Conservation (phyloP, 352 stramenopile genomes). For the Phytophthora litchii region DNA sequence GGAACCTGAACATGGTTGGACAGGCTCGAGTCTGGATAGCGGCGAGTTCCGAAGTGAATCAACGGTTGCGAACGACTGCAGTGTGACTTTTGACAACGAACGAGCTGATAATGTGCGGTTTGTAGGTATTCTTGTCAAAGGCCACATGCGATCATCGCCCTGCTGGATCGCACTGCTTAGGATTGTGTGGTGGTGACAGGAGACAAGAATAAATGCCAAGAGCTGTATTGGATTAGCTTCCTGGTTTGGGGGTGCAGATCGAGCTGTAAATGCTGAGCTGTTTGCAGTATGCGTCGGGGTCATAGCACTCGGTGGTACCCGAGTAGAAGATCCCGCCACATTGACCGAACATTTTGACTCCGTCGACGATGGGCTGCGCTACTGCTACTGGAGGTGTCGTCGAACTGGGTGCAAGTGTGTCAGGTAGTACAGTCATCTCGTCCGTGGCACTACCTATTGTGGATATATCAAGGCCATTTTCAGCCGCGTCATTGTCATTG, state of each 20-base stretch:
- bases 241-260: conserved; percentile 24
- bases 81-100: conserved; percentile 12
- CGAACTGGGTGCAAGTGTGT: conserved; percentile 3
- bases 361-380: conserved; percentile 10
- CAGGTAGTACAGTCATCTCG: not conserved
- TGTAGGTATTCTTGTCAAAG: conserved; percentile 4
- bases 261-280: conserved; percentile 31
- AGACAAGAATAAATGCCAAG: too few species aligned
- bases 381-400: conserved; percentile 4
- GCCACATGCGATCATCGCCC: too few species aligned
- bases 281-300: conserved; percentile 27
- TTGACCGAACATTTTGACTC: conserved; percentile 28
- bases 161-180: conserved; percentile 16
- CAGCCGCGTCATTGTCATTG: not conserved
- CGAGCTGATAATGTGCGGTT: too few species aligned
- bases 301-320: conserved; percentile 20
- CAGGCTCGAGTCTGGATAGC: conserved; percentile 4
- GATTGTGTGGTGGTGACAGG: not conserved
- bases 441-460: conserved; percentile 4
- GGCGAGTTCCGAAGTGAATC: conserved; percentile 12
- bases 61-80: not conserved
- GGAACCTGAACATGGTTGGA: conserved; percentile 21
- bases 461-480: not conserved
- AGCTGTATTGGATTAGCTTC: conserved; percentile 14
- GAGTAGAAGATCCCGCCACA: conserved; percentile 32